These are phyloP conservation scores for Chlorella sp. DNA, from an alignment of 139 green algal genomes.

Conservation along the genomic window DNA sequence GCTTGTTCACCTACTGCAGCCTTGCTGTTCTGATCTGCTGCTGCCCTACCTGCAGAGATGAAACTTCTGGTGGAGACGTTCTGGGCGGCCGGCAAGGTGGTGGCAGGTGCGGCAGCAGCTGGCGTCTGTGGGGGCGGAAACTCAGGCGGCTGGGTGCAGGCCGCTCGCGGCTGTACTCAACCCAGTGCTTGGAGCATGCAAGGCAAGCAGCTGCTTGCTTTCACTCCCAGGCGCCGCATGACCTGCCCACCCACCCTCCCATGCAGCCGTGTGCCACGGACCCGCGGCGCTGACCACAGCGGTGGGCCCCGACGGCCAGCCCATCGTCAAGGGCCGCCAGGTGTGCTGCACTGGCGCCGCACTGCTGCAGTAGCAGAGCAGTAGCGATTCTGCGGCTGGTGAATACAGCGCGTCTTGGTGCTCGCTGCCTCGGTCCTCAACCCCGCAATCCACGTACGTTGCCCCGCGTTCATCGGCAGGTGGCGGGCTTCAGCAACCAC, in stretches of 20 bases:
- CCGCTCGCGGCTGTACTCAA: too few species aligned
- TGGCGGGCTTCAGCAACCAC: constrained; percentile 48
- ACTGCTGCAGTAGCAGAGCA: neutral
- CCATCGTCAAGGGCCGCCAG: constrained; percentile 50
- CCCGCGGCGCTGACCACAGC: constrained; percentile 36
- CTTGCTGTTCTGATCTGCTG: too few species aligned
- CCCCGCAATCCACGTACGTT: too few species aligned
- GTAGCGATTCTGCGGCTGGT: neutral
- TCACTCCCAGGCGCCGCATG: neutral
- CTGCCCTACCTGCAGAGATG: neutral
- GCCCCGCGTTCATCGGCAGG: neutral
- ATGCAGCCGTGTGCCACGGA: constrained; percentile 55
- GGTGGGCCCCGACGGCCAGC: constrained; percentile 29
- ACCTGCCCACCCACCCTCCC: neutral
- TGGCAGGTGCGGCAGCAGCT: constrained; percentile 33
- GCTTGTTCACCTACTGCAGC: too few species aligned
- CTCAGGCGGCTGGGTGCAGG: too few species aligned
- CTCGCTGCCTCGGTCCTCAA: neutral
- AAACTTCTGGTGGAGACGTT: constrained; percentile 29
- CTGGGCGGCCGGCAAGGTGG: constrained; percentile 45
- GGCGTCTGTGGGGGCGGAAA: too few species aligned
- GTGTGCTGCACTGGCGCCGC: neutral
- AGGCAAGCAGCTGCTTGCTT: neutral
- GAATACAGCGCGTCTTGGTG: neutral
- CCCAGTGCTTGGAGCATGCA: neutral